A percentile compares a stretch with the other conserved stretches of the same genome.
Conservation (phyloP, 2,329 filamentous ascomycete species). For the Fusarium mundagurra region DNA sequence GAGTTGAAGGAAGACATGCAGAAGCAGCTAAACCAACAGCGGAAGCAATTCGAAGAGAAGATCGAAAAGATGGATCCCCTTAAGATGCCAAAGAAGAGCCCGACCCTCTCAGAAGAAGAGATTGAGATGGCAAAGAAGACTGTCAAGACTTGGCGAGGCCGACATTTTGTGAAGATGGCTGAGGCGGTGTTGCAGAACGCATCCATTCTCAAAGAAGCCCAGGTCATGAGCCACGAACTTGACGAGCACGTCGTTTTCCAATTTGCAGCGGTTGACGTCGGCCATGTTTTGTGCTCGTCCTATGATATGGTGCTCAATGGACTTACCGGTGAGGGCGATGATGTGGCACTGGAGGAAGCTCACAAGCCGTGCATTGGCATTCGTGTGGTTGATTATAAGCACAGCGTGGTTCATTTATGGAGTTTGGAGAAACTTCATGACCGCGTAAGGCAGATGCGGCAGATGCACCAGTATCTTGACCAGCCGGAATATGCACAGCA, state of each 20-base stretch:
- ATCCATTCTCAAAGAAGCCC: constrained; percentile 89
- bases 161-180: constrained; percentile 92
- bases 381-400: constrained; percentile 89
- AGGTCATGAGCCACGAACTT: constrained; percentile 97
- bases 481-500: constrained; percentile 95
- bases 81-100: constrained; percentile 68
- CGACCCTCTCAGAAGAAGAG: constrained; percentile 76
- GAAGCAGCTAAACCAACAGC: constrained; percentile 82
- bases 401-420: constrained; percentile 89
- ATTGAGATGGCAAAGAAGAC: constrained; percentile 73
- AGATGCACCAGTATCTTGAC: constrained; percentile 96
- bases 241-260: constrained; percentile 94
- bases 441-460: constrained; percentile 89
- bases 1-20: constrained; percentile 90
- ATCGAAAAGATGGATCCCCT: constrained; percentile 78
- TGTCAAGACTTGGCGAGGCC: constrained; percentile 79
- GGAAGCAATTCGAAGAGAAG: constrained; percentile 84
- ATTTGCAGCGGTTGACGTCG: constrained; percentile 89
- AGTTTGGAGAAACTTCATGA: constrained; percentile 91
- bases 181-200: constrained; percentile 91
- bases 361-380: constrained; percentile 92
- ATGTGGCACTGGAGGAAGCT: constrained; percentile 80
- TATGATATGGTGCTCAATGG: constrained; percentile 97
- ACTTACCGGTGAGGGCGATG: constrained; percentile 84
- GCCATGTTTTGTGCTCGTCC: constrained; percentile 88